Percentiles rank a stretch among this genome's conserved stretches.
phyloP scores from a whole-genome alignment of 2,329 filamentous ascomycete species.

The Ceratocystis diversiconidia region DNA sequence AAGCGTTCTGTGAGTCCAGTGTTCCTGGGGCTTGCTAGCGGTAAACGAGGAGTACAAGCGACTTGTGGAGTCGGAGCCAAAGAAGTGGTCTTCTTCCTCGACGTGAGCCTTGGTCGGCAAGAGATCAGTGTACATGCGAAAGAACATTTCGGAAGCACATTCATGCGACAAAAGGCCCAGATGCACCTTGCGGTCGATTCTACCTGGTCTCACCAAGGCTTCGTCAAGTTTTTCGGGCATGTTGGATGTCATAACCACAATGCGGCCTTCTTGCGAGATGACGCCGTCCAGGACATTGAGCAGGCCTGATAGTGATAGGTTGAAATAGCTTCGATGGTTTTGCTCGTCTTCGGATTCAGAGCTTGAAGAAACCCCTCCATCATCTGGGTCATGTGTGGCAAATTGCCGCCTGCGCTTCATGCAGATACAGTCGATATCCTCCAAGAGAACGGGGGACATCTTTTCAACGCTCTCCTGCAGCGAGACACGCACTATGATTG shows the following conservation, averaged over 20 bases:
- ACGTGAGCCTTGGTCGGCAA: background rate
- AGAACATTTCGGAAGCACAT: constrained; percentile 44
- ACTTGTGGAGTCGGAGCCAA: background rate
- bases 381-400: constrained; percentile 4
- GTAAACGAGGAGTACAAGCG: background rate
- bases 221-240: constrained; percentile 57
- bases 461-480: too few species aligned
- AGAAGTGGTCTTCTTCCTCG: constrained; percentile 12
- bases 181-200: constrained; percentile 54
- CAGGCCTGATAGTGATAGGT: constrained; percentile 53
- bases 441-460: too few species aligned
- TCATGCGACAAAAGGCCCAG: constrained; percentile 44
- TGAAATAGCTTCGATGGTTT: constrained; percentile 32
- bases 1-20: constrained; percentile 7
- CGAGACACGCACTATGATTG: too few species aligned
- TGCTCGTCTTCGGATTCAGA: constrained; percentile 16
- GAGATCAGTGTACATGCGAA: constrained; percentile 39
- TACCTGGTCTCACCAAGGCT: constrained; percentile 58
- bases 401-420: constrained; percentile 19
- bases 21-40: background rate
- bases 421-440: constrained; percentile 23
- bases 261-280: constrained; percentile 61
- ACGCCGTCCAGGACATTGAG: constrained; percentile 77
- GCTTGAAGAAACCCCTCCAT: constrained; percentile 8
- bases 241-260: constrained; percentile 76